Evolutionary conservation across 1,284 basidiomycete genomes (phyloP).

Genomic region (Gymnopus androsaceus): DNA sequence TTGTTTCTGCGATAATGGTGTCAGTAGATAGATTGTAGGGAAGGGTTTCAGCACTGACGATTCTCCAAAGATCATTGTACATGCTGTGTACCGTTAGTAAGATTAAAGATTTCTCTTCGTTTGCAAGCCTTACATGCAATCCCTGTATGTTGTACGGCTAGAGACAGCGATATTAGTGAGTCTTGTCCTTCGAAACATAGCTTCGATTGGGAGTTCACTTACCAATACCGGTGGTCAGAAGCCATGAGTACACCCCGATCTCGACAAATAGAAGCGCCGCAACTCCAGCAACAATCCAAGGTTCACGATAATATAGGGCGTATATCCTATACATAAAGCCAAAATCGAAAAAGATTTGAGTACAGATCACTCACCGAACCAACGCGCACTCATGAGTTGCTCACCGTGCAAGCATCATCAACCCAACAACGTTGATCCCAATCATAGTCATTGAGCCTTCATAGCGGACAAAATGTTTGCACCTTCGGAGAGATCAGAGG

Average conservation of each 20-base stretch:
- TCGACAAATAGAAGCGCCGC: slow-evolving; percentile 40
- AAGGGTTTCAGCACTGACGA: neutral
- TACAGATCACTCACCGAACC: neutral
- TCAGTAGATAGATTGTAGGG: neutral
- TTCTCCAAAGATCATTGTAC: slow-evolving; percentile 50
- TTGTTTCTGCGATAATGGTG: slow-evolving; percentile 32
- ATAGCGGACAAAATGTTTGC: slow-evolving; percentile 48
- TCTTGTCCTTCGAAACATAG: slow-evolving; percentile 28
- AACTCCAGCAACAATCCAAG: slow-evolving; percentile 38
- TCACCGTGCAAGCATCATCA: slow-evolving; percentile 60
- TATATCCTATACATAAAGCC: slow-evolving; percentile 40
- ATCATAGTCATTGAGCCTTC: slow-evolving; percentile 52
- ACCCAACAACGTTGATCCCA: slow-evolving; percentile 47
- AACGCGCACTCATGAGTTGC: too few relatives aligned
- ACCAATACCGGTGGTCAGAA: slow-evolving; percentile 46
- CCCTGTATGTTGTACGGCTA: slow-evolving; percentile 4
- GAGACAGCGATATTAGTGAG: slow-evolving; percentile 32
- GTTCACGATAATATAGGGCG: slow-evolving; percentile 45
- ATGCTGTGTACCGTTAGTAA: slow-evolving; percentile 36
- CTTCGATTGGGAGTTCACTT: slow-evolving; percentile 20
- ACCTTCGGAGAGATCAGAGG: slow-evolving; percentile 31
- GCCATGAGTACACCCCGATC: slow-evolving; percentile 47
- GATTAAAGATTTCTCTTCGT: too few relatives aligned
- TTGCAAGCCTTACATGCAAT: slow-evolving; percentile 38
- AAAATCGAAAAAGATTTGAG: neutral